Evolutionary conservation across 495 filamentous ascomycete species (phyloP).

Genomic region (Penicillium soppii): DNA sequence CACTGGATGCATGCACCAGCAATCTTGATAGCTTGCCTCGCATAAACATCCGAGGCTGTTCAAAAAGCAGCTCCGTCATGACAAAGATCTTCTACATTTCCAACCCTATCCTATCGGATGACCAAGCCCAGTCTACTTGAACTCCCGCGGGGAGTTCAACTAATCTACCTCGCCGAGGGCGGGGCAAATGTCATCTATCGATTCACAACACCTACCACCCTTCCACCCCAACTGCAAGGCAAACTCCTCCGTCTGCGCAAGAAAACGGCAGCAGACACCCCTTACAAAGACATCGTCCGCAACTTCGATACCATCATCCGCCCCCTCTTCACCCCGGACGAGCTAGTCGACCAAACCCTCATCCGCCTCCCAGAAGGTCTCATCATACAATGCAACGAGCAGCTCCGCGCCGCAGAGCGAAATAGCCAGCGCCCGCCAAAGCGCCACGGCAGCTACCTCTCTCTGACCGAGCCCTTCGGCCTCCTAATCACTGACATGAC

Average conservation of each 20-base stretch:
- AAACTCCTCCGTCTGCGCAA: slow-evolving; percentile 69
- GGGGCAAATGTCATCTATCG: slow-evolving; percentile 72
- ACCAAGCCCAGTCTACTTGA: slow-evolving; percentile 38
- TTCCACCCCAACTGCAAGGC: slow-evolving; percentile 36
- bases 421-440: slow-evolving; percentile 36
- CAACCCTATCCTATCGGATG: slow-evolving; percentile 29
- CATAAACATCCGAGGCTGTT: neutral
- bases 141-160: slow-evolving; percentile 41
- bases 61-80: slow-evolving; percentile 3
- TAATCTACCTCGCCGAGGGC: slow-evolving; percentile 62
- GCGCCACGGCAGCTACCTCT: slow-evolving; percentile 60
- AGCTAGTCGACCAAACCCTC: slow-evolving; percentile 61
- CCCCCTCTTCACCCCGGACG: slow-evolving; percentile 54
- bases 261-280: slow-evolving; percentile 51
- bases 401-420: slow-evolving; percentile 39
- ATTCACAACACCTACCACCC: slow-evolving; percentile 31
- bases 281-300: slow-evolving; percentile 52
- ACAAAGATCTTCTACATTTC: neutral
- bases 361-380: slow-evolving; percentile 50
- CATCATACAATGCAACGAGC: slow-evolving; percentile 50
- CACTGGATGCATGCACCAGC: neutral
- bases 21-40: neutral
- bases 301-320: slow-evolving; percentile 59
- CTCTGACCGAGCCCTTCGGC: slow-evolving; percentile 56
- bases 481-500: slow-evolving; percentile 84